Percentiles rank a stretch among this genome's conserved stretches.
These are phyloP conservation scores for Amauroascus verrucosus DNA, from an alignment of 2,329 filamentous ascomycete genomes.

Conservation along the genomic window DNA sequence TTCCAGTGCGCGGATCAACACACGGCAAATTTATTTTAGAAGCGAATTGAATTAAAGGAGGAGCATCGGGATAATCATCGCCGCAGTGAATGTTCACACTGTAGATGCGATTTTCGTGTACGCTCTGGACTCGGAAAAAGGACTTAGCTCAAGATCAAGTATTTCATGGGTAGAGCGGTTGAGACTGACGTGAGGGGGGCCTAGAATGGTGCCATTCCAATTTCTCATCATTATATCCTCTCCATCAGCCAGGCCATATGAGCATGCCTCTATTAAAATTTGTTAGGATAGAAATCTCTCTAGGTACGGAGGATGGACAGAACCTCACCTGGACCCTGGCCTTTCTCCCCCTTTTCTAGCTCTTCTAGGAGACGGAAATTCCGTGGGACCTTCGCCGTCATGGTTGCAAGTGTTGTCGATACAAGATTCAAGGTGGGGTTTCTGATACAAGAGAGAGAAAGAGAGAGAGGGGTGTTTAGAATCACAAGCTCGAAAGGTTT, in stretches of 20 bases:
- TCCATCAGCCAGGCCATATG: conserved; percentile 86
- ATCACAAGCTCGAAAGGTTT: neutral
- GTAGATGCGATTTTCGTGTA: conserved; percentile 98
- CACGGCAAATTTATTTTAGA: conserved; percentile 95
- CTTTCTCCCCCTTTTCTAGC: conserved; percentile 98
- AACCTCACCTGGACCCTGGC: conserved; percentile 63
- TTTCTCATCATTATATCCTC: conserved; percentile 95
- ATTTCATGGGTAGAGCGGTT: neutral
- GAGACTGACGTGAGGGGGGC: conserved; percentile 76
- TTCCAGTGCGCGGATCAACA: conserved; percentile 69
- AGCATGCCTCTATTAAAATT: conserved; percentile 69
- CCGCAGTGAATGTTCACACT: conserved; percentile 95
- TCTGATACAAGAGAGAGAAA: neutral
- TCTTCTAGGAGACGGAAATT: conserved; percentile 96
- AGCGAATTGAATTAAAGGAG: conserved; percentile 83
- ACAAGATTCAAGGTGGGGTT: conserved; percentile 2
- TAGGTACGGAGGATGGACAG: conserved; percentile 18
- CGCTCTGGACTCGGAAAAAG: conserved; percentile 51
- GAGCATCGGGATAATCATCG: conserved; percentile 74
- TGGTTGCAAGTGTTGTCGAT: conserved; percentile 24
- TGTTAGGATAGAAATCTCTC: neutral
- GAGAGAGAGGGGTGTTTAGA: neutral
- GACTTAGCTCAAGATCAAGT: neutral
- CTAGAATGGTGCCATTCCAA: conserved; percentile 97
- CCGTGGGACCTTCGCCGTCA: conserved; percentile 71